Evolutionary conservation across 2,329 filamentous ascomycete species (phyloP).

Genomic region (Penicillium glabrum): DNA sequence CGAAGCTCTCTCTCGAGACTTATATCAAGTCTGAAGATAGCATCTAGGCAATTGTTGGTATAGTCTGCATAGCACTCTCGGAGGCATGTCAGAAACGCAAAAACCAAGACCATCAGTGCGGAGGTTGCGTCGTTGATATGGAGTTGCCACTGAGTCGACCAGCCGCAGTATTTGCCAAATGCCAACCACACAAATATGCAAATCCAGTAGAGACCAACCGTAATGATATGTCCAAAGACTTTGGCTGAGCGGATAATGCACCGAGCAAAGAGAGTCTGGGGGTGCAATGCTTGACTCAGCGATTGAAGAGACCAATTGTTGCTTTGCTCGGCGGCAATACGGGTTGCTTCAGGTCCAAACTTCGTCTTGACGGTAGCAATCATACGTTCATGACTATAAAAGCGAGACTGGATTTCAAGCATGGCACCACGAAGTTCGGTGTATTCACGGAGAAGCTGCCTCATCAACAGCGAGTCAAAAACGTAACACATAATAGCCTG

Average conservation of each 20-base stretch:
- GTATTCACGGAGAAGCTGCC: conserved; percentile 29
- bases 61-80: conserved; percentile 20
- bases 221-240: conserved; percentile 13
- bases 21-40: conserved; percentile 21
- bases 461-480: conserved; percentile 33
- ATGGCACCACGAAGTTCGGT: conserved; percentile 13
- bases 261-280: conserved; percentile 1
- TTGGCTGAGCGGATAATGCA: conserved; percentile 5
- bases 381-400: too few relatives aligned
- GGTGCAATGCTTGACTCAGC: not conserved
- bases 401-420: conserved; percentile 18
- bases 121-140: conserved; percentile 44
- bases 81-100: conserved; percentile 23
- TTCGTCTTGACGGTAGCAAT: too few relatives aligned
- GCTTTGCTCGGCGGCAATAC: too few relatives aligned
- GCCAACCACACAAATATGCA: conserved; percentile 21
- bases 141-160: conserved; percentile 19
- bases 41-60: conserved; percentile 12
- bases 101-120: conserved; percentile 43
- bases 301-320: too few relatives aligned
- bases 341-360: too few relatives aligned
- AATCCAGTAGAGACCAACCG: conserved; percentile 16
- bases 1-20: conserved; percentile 17
- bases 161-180: conserved; percentile 13
- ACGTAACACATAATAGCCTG: conserved; percentile 35